Conservation (phyloP, 331 rosid genomes). For the Stylosanthes scabra region DNA sequence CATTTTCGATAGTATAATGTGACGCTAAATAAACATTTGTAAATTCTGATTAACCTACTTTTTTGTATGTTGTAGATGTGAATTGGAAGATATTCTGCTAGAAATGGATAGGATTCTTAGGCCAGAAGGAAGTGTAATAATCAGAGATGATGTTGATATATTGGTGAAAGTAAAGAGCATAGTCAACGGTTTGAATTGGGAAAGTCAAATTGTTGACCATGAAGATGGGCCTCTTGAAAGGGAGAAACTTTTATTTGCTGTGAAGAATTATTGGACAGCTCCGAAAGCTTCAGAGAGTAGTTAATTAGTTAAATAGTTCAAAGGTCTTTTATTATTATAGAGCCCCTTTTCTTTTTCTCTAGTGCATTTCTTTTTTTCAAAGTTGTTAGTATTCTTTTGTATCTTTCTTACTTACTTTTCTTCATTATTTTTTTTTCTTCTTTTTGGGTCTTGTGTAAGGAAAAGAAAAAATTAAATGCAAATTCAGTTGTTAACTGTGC, state of each 20-base stretch:
- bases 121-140: slow-evolving; percentile 76
- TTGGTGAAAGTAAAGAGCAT: slow-evolving; percentile 61
- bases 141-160: slow-evolving; percentile 73
- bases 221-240: slow-evolving; percentile 76
- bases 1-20: too few relatives aligned
- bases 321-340: neutral
- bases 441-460: slow-evolving; percentile 2
- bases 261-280: slow-evolving; percentile 86
- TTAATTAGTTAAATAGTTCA: neutral
- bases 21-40: neutral
- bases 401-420: neutral
- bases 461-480: neutral
- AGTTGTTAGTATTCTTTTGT: slow-evolving; percentile 30
- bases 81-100: slow-evolving; percentile 71
- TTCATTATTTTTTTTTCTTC: too few relatives aligned
- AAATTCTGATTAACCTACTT: slow-evolving; percentile 17
- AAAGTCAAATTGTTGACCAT: slow-evolving; percentile 70
- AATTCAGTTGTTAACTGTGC: slow-evolving; percentile 31
- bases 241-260: slow-evolving; percentile 74
- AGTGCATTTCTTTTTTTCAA: neutral
- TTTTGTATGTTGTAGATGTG: slow-evolving; percentile 57
- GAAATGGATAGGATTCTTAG: slow-evolving; percentile 85
- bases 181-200: slow-evolving; percentile 68
- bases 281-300: slow-evolving; percentile 38
- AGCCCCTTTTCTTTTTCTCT: neutral